Evolutionary conservation across 495 filamentous ascomycete species (phyloP).

Genomic region (Hypomontagnella submonticulosa): DNA sequence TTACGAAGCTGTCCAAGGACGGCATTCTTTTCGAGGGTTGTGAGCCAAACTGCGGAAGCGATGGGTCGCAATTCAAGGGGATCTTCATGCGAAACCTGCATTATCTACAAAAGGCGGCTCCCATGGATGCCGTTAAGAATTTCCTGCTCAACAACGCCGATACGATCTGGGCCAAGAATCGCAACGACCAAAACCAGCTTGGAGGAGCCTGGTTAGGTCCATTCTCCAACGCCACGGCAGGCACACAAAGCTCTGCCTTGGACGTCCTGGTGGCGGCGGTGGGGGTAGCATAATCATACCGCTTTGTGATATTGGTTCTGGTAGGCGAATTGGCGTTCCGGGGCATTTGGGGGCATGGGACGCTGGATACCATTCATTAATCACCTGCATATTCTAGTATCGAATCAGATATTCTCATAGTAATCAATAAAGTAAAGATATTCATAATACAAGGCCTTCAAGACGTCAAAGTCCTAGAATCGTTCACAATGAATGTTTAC

Average conservation of each 20-base stretch:
- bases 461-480: slow-evolving; percentile 1
- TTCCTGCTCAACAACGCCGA: slow-evolving; percentile 72
- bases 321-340: slow-evolving; percentile 38
- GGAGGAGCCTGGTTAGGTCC: slow-evolving; percentile 70
- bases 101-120: slow-evolving; percentile 64
- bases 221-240: slow-evolving; percentile 56
- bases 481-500: neutral
- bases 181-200: slow-evolving; percentile 62
- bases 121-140: slow-evolving; percentile 60
- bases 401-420: slow-evolving; percentile 18
- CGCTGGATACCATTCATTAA: slow-evolving; percentile 39
- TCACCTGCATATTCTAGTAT: slow-evolving; percentile 27
- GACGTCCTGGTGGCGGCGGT: slow-evolving; percentile 77
- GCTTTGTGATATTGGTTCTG: slow-evolving; percentile 12
- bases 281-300: slow-evolving; percentile 45
- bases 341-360: slow-evolving; percentile 32
- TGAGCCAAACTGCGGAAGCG: slow-evolving; percentile 70
- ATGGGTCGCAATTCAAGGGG: slow-evolving; percentile 81
- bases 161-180: slow-evolving; percentile 73
- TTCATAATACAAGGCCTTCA: slow-evolving; percentile 21
- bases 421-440: slow-evolving; percentile 38
- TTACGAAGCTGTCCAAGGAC: slow-evolving; percentile 62
- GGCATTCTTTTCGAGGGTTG: slow-evolving; percentile 75
- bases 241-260: slow-evolving; percentile 74
- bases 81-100: slow-evolving; percentile 78